These are phyloP conservation scores for Exidia glandulosa DNA, from an alignment of 768 basidiomycete genomes.

Conservation along the genomic window DNA sequence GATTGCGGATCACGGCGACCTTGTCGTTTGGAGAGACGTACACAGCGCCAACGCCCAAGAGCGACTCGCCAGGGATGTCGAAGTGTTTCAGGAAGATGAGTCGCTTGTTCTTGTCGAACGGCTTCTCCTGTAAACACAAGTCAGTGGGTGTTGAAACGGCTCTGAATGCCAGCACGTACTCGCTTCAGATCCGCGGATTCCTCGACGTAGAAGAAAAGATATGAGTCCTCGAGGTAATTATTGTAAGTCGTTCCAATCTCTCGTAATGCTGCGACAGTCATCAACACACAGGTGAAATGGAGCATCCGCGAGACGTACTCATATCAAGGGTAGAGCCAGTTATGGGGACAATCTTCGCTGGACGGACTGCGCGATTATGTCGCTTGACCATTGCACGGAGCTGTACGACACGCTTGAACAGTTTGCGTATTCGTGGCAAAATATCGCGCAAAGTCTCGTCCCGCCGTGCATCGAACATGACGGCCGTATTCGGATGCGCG, in stretches of 20 bases:
- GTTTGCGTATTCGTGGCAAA: not conserved
- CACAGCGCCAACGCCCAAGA: not conserved
- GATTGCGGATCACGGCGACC: not conserved
- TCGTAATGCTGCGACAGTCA: not conserved
- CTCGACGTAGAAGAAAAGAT: not conserved
- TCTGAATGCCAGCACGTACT: not conserved
- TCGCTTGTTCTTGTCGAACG: not conserved
- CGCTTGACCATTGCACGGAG: not conserved
- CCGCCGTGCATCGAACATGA: not conserved
- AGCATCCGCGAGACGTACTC: not conserved
- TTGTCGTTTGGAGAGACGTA: not conserved
- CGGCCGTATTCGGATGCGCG: not conserved
- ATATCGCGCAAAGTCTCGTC: not conserved
- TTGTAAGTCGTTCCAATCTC: not conserved
- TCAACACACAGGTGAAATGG: not conserved
- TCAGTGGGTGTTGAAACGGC: not conserved
- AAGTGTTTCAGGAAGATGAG: not conserved
- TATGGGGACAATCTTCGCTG: not conserved
- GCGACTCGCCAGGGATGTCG: not conserved
- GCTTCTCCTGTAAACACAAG: not conserved
- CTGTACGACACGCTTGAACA: not conserved
- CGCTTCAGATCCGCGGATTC: not conserved
- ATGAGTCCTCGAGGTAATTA: not conserved
- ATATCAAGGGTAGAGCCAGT: not conserved
- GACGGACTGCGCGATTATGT: not conserved